Evolutionary conservation across 2,329 filamentous ascomycete species (phyloP).

Genomic region (Aspergillus nomiae): DNA sequence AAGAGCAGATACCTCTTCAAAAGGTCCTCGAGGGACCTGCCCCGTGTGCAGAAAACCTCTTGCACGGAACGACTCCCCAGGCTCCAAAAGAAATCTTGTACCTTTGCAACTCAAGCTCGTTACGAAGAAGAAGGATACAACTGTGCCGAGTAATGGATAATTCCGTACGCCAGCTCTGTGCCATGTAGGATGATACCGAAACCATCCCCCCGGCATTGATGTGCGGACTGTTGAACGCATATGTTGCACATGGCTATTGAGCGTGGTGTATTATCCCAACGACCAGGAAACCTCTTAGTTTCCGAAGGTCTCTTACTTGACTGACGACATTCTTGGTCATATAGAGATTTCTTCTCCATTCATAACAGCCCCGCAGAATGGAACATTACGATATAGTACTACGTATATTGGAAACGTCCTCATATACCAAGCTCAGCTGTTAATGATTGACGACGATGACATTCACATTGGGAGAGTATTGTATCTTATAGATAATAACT

Average conservation of each 20-base stretch:
- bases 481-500: too few species aligned
- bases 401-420: not conserved
- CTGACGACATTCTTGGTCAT: not conserved
- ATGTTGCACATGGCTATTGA: not conserved
- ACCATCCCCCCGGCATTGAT: not conserved
- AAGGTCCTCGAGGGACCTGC: conserved; percentile 42
- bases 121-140: conserved; percentile 27
- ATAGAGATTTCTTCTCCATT: not conserved
- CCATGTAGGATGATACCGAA: not conserved
- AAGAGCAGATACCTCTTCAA: conserved; percentile 35
- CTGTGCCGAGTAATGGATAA: not conserved
- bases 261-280: not conserved
- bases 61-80: conserved; percentile 37
- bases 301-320: not conserved
- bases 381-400: not conserved
- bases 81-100: conserved; percentile 38
- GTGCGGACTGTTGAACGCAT: not conserved
- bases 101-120: conserved; percentile 42
- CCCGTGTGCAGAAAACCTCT: conserved; percentile 49
- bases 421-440: not conserved
- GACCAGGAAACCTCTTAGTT: not conserved
- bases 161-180: too few species aligned
- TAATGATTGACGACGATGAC: not conserved
- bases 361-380: not conserved
- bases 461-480: not conserved